phyloP scores from a whole-genome alignment of 2,329 filamentous ascomycete species.

The Talaromyces sp. region DNA sequence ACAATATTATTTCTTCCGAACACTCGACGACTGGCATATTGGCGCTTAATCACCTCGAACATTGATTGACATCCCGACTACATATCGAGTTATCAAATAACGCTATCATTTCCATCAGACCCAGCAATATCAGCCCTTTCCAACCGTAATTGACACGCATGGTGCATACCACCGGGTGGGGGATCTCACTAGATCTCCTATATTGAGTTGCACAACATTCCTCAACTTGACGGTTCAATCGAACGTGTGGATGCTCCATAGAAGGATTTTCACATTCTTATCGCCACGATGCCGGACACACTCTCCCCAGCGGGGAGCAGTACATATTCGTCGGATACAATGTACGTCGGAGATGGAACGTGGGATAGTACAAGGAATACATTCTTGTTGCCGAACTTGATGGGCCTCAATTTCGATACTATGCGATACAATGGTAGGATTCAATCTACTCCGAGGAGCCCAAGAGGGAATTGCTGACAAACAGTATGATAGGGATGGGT shows the following conservation, averaged over 20 bases:
- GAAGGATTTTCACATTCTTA: slow-evolving; percentile 1
- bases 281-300: slow-evolving; percentile 31
- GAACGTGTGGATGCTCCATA: slow-evolving; percentile 14
- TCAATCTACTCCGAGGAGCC: too few species aligned
- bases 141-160: slow-evolving; percentile 29
- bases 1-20: background rate
- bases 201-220: slow-evolving; percentile 38
- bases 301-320: slow-evolving; percentile 59
- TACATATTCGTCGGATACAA: slow-evolving; percentile 58
- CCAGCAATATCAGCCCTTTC: background rate
- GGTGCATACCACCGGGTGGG: slow-evolving; percentile 43
- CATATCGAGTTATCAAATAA: background rate
- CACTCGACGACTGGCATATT: background rate
- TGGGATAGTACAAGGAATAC: slow-evolving; percentile 61
- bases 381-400: slow-evolving; percentile 62
- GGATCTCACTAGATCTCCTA: slow-evolving; percentile 45
- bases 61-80: background rate
- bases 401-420: slow-evolving; percentile 63
- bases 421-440: slow-evolving; percentile 63
- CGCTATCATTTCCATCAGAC: background rate
- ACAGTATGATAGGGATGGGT: slow-evolving; percentile 54
- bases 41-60: background rate
- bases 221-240: slow-evolving; percentile 26
- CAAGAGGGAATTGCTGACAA: too few species aligned
- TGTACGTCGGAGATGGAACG: slow-evolving; percentile 64